Conservation (phyloP, 352 stramenopile species). For the Phytophthora brassicae region DNA sequence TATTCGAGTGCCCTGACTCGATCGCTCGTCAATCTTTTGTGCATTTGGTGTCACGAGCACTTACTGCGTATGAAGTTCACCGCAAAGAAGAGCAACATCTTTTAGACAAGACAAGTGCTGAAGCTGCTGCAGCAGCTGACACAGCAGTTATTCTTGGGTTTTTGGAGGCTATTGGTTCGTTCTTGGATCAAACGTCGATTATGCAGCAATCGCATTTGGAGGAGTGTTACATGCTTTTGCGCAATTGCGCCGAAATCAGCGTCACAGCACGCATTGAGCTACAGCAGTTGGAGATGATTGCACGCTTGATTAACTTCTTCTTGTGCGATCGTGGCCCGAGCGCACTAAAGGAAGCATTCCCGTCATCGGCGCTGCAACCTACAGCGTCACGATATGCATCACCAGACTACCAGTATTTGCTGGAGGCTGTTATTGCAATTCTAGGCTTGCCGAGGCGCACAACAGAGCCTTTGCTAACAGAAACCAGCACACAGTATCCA, state of each 20-base stretch:
- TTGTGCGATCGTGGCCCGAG: slow-evolving; percentile 65
- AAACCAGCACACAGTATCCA: slow-evolving; percentile 69
- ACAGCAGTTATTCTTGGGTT: slow-evolving; percentile 39
- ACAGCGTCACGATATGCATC: slow-evolving; percentile 60
- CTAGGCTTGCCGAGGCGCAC: slow-evolving; percentile 68
- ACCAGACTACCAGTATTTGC: slow-evolving; percentile 86
- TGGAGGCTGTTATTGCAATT: slow-evolving; percentile 87
- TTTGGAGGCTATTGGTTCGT: slow-evolving; percentile 52
- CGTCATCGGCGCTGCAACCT: slow-evolving; percentile 48
- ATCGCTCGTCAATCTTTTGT: slow-evolving; percentile 88
- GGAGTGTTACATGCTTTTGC: slow-evolving; percentile 85
- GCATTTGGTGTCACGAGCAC: slow-evolving; percentile 70
- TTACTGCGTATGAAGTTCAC: slow-evolving; percentile 69
- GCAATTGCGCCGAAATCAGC: slow-evolving; percentile 73
- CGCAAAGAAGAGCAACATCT: slow-evolving; percentile 39
- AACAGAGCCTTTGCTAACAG: slow-evolving; percentile 64
- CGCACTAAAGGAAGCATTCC: slow-evolving; percentile 75
- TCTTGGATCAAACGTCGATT: slow-evolving; percentile 74
- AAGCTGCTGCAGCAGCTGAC: slow-evolving; percentile 27
- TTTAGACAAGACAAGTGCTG: slow-evolving; percentile 19
- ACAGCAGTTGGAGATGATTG: slow-evolving; percentile 70
- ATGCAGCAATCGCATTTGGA: slow-evolving; percentile 84
- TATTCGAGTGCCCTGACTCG: slow-evolving; percentile 86
- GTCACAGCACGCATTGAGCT: slow-evolving; percentile 50
- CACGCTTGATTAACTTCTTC: slow-evolving; percentile 83